Percentiles rank a stretch among this genome's conserved stretches.
Conservation (phyloP, 768 basidiomycete species). For the Tylopilus sp. region DNA sequence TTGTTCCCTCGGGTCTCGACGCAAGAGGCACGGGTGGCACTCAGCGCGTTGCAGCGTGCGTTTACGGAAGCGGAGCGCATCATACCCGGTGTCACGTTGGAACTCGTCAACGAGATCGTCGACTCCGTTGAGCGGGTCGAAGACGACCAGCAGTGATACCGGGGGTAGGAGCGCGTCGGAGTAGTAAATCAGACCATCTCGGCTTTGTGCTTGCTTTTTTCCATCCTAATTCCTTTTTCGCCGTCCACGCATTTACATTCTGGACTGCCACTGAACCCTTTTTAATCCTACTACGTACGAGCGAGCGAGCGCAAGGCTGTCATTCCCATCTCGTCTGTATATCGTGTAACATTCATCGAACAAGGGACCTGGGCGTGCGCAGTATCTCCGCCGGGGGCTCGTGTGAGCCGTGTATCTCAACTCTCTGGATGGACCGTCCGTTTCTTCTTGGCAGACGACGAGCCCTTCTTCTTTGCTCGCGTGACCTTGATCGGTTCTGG, state of each 20-base stretch:
- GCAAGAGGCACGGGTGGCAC: conserved; percentile 84
- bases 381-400: no score
- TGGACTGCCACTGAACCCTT: conserved; percentile 15
- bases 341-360: conserved; percentile 19
- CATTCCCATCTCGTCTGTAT: conserved; percentile 22
- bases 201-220: conserved; percentile 14
- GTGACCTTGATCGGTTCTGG: conserved; percentile 76
- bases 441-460: conserved; percentile 61
- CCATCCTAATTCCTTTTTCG: background rate
- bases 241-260: conserved; percentile 17
- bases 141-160: conserved; percentile 46
- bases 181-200: conserved; percentile 15
- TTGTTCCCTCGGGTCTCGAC: conserved; percentile 89
- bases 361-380: no score
- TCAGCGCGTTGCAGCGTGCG: conserved; percentile 84
- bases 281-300: conserved; percentile 8
- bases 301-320: conserved; percentile 16
- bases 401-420: no score
- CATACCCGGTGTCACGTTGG: conserved; percentile 92
- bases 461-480: conserved; percentile 61
- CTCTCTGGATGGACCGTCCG: conserved; percentile 38
- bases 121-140: conserved; percentile 91
- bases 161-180: background rate
- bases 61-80: conserved; percentile 94
- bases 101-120: conserved; percentile 90